Conservation (phyloP, 345 rosid genomes). For the Populus deltoides region DNA sequence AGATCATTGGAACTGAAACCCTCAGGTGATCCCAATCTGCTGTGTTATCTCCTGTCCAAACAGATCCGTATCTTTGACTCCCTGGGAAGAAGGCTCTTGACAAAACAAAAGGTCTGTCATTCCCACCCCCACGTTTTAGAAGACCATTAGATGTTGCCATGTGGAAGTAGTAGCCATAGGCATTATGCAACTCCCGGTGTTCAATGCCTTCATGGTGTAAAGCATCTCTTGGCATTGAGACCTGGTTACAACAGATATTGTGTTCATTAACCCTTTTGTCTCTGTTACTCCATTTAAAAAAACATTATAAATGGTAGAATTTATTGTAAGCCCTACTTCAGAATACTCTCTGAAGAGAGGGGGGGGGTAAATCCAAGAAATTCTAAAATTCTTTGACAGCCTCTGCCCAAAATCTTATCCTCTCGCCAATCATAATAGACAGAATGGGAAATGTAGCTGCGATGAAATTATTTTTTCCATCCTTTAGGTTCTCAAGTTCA, state of each 20-base stretch:
- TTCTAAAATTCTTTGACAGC: not conserved
- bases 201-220: conserved; percentile 79
- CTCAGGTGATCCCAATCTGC: conserved; percentile 98
- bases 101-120: conserved; percentile 92
- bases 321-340: not conserved
- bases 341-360: not conserved
- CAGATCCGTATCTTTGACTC: conserved; percentile 91
- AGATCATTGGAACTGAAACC: conserved; percentile 91
- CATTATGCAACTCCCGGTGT: conserved; percentile 92
- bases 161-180: conserved; percentile 90
- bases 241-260: conserved; percentile 35
- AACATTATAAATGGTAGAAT: not conserved
- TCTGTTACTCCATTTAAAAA: not conserved
- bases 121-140: conserved; percentile 79
- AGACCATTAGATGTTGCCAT: conserved; percentile 99
- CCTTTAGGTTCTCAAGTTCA: not conserved
- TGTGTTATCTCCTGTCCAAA: conserved; percentile 97
- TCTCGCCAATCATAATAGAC: not conserved
- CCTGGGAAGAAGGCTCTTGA: conserved; percentile 97
- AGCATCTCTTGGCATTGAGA: conserved; percentile 97
- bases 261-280: not conserved
- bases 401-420: not conserved
- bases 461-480: not conserved
- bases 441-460: not conserved
- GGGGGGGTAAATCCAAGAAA: not conserved